Evolutionary conservation across 1,284 basidiomycete species (phyloP), one percentile per base, ranked within the genome.

Genomic region (Ustilago vetiveriae): DNA sequence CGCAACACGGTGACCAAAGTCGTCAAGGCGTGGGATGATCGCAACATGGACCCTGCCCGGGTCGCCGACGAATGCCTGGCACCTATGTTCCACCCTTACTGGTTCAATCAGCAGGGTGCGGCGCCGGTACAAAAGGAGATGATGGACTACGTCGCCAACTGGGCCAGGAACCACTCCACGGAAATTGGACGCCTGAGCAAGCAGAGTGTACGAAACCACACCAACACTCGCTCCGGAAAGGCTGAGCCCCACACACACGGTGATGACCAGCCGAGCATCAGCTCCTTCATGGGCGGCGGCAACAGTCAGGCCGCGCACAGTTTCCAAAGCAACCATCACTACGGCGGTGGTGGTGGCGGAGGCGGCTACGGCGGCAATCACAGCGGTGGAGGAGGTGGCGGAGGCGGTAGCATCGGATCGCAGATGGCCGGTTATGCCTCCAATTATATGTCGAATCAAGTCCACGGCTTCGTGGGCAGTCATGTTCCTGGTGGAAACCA

Each of bases 21-120:
- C 16, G 89, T 89, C 39, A 89, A 89, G 74, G 92, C 92, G 1
- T 96, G 94, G 93, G 78, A 87, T 38, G 75, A 76, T 42, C 45
- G 43, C 13, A 59, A 35, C 29, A 22, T 52, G 29, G 62, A 75
- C 30, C 46, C 74, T 14, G 37, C 47, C 3, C 73, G 44, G 5
- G 57, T 73, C 11, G 76, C 75, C 2, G 76, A 78, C 45, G 75
- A 75, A 50, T 75, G 75, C 27, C 56, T 78, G 13, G 76, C 75
- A 10, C 53, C 58, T 50, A 70, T 77, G 68, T 77, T 77, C 67
- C 76, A 78, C 42, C 76, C 76, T 8, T 75, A 73, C 64, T 78
- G 73, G 73, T 71, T 65, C 55, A 65, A 58, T 36, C 33, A 53
- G 14, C 54, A 57, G 37, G 36, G 19, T 21, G 36, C 36, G 6